phyloP scores from a whole-genome alignment of 1,284 basidiomycete species.

The Trametes versicolor region DNA sequence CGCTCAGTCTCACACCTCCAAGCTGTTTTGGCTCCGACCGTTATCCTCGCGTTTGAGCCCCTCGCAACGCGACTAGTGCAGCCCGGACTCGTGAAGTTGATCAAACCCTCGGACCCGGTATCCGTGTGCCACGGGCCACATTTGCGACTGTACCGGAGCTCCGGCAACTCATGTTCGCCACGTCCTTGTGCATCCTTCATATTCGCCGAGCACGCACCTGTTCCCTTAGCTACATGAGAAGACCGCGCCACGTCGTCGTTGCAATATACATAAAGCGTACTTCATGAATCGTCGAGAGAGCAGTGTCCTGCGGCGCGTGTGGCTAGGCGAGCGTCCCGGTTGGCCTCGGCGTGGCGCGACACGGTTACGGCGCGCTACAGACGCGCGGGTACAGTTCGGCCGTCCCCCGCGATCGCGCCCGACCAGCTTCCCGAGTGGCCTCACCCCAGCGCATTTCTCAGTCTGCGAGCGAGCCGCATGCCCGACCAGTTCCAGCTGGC shows the following conservation, averaged over 20 bases:
- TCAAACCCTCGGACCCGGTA: slow-evolving; percentile 11
- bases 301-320: slow-evolving; percentile 1
- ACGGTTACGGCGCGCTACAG: slow-evolving; percentile 5
- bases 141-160: background rate
- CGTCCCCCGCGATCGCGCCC: background rate
- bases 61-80: slow-evolving; percentile 8
- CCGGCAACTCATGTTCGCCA: slow-evolving; percentile 10
- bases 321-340: background rate
- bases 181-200: background rate
- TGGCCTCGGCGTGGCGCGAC: slow-evolving; percentile 22
- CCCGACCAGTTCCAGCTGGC: slow-evolving; percentile 58
- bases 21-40: background rate
- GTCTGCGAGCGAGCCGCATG: slow-evolving; percentile 42
- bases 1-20: background rate
- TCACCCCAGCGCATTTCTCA: slow-evolving; percentile 14
- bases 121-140: slow-evolving; percentile 1
- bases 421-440: slow-evolving; percentile 11
- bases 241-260: background rate
- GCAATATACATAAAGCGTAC: slow-evolving; percentile 4
- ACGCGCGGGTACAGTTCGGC: background rate
- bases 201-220: slow-evolving; percentile 8
- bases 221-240: slow-evolving; percentile 14
- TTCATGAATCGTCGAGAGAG: background rate
- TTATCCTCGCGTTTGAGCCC: slow-evolving; percentile 3
- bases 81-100: background rate